Evolutionary conservation across 352 stramenopile genomes (phyloP).

Genomic region (Globisporangium spinosum): DNA sequence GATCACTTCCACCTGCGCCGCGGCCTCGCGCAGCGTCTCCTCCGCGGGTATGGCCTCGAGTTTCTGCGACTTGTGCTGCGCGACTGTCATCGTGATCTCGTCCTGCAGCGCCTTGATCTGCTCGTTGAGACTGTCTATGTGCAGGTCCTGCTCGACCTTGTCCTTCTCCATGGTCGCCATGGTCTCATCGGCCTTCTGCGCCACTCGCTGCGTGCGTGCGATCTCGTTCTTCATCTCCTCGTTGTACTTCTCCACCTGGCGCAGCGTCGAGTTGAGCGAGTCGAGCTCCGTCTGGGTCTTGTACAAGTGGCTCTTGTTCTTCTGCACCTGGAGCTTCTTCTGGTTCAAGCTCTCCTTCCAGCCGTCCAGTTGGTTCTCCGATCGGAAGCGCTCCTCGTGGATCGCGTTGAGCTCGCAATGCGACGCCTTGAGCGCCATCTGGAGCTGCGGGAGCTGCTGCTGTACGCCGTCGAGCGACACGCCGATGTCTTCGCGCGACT

Average conservation of each 20-base stretch:
- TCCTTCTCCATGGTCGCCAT: conserved; percentile 91
- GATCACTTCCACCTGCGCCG: conserved; percentile 89
- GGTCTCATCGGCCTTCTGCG: conserved; percentile 93
- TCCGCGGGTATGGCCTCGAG: conserved; percentile 84
- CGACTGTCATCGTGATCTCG: conserved; percentile 69
- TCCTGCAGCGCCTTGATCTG: conserved; percentile 88
- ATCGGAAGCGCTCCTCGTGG: conserved; percentile 64
- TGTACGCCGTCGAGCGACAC: conserved; percentile 93
- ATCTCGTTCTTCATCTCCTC: conserved; percentile 95
- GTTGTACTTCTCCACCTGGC: conserved; percentile 92
- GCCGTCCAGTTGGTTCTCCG: conserved; percentile 71
- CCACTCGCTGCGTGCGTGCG: conserved; percentile 85
- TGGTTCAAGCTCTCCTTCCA: conserved; percentile 54
- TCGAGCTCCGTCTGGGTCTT: conserved; percentile 89
- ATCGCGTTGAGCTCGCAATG: conserved; percentile 66
- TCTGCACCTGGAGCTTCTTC: conserved; percentile 65
- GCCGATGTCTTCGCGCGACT: conserved; percentile 84
- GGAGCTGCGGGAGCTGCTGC: conserved; percentile 92
- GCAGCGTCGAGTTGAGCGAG: conserved; percentile 73
- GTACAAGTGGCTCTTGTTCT: conserved; percentile 56
- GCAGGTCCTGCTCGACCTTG: conserved; percentile 93
- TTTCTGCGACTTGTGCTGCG: conserved; percentile 84
- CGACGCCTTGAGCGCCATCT: conserved; percentile 85
- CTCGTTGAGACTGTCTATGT: conserved; percentile 91
- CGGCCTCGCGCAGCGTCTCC: conserved; percentile 86